Base-by-base conservation (phyloP, 176 grass and related monocot genomes). In the Chloris gayana region DNA sequence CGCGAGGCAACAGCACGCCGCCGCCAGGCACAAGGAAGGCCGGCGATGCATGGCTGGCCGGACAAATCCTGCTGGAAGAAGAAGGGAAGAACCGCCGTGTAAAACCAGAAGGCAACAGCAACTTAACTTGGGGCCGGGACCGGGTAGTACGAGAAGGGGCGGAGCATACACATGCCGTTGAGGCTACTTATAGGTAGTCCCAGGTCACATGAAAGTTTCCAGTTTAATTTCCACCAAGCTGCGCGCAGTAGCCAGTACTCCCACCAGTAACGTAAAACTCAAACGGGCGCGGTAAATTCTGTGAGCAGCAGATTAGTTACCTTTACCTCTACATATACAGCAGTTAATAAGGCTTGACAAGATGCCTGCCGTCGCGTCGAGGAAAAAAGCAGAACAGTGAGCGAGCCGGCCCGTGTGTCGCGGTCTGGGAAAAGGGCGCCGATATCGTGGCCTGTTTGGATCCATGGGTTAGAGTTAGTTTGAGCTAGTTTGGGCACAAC, bases 401-500 rank as follows among this genome's bases (percentile, higher is more conserved):
- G 30, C 4, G 47, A 21, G 8, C 24, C 17, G n/a, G n/a, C n/a
- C n/a, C n/a, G n/a, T n/a, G 24, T 15, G 18, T 71, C 60, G 17
- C 53, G 46, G 49, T 64, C 61, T 83, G 71, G 81, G 81, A 83
- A 75, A 83, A 67, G 60, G 70, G 60, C 19, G 53, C 67, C n/a
- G n/a, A n/a, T n/a, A n/a, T n/a, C n/a, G n/a, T n/a, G n/a, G n/a
- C n/a, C n/a, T n/a, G n/a, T n/a, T n/a, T n/a, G n/a, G n/a, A n/a
- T n/a, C n/a, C n/a, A n/a, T n/a, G n/a, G n/a, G n/a, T n/a, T n/a
- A n/a, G n/a, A n/a, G n/a, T n/a, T n/a, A n/a, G n/a, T n/a, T n/a
- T n/a, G n/a, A n/a, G n/a, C n/a, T n/a, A n/a, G n/a, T n/a, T n/a
- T n/a, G n/a, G n/a, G n/a, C n/a, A n/a, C n/a, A n/a, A n/a, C n/a